Evolutionary conservation across 2,329 filamentous ascomycete genomes (phyloP), one percentile per base, ranked within the genome.

Genomic region (Ophioceras dolichostomum): DNA sequence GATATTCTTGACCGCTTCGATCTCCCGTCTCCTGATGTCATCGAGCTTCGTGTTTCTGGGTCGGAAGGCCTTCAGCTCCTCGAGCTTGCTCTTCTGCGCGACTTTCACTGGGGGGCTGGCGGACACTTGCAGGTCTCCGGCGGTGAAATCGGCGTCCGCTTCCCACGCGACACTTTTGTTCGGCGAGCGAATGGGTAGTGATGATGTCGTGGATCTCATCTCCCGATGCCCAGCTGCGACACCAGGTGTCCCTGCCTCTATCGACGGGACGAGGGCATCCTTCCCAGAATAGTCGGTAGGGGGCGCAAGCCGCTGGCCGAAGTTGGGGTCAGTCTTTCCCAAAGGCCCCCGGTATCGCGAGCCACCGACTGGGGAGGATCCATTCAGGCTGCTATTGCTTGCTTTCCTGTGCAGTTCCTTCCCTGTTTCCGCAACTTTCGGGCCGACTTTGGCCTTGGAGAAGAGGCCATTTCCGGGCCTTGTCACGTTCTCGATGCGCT

Each of bases 71-170:
- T 34, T 32, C 16, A 36, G 35, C 8, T 29, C 46, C 40, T 64
- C 60, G 9, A 37, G 35, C 12, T 34, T 54, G 45, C 61, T 49
- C 32, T 52, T 54, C 28, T 49, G 52, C 37, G 58, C 60, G 17
- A 62, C 53, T 20, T 51, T 57, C 36, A 75, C 61, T 22, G 67
- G 64, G n/a, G 71, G 71, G 42, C 70, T 76, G 43, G 68, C 60
- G 0, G 72, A 76, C 24, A 70, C 49, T 40, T 74, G 69, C 28
- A 75, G 41, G 40, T 75, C 70, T 30, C 64, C 61, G 10, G 64
- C 70, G 1, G 72, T 75, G 44, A 76, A 74, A 38, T 76, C 72
- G 5, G 65, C 63, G 24, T 76, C 71, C 6, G 73, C 52, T 39
- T 74, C 57, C 71, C 70, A 76, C 7, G 62, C 65, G 39, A 65